A percentile compares a stretch with the other conserved stretches of the same genome.
phyloP scores from a whole-genome alignment of 225 moss, liverwort and hornwort species.

The Lunularia cruciata region DNA sequence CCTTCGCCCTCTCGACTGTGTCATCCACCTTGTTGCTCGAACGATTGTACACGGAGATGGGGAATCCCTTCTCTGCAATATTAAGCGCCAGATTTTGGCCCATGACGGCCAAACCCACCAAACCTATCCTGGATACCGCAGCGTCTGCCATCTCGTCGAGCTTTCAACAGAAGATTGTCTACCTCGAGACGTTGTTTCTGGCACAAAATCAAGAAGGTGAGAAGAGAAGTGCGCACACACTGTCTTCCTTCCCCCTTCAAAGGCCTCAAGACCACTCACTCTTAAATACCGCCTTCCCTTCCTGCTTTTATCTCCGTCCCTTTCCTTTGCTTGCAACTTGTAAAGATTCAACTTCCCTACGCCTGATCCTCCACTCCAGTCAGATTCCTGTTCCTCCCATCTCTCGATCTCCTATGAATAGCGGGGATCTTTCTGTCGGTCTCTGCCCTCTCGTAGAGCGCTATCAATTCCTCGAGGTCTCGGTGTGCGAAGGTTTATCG shows the following conservation, averaged over 20 bases:
- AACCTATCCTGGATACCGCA: slow-evolving; percentile 69
- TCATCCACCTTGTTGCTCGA: slow-evolving; percentile 59
- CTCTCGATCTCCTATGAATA: not conserved
- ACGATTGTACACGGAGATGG: slow-evolving; percentile 89
- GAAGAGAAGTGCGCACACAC: slow-evolving; percentile 1
- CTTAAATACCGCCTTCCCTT: not conserved
- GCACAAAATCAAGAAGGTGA: slow-evolving; percentile 10
- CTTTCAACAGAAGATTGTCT: not conserved
- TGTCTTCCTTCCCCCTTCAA: not conserved
- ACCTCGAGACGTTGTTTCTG: not conserved
- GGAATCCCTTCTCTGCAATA: slow-evolving; percentile 93
- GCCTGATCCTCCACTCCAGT: slow-evolving; percentile 11
- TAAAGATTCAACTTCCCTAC: not conserved
- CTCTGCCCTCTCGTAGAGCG: not conserved
- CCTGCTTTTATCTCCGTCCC: slow-evolving; percentile 12
- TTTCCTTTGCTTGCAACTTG: not conserved
- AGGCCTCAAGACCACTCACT: not conserved
- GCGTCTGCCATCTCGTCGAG: slow-evolving; percentile 64
- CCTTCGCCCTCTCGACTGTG: slow-evolving; percentile 59
- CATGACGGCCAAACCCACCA: slow-evolving; percentile 93
- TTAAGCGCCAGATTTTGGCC: slow-evolving; percentile 88
- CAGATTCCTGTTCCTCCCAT: not conserved
- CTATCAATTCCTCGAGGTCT: not conserved
- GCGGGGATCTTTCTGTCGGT: not conserved
- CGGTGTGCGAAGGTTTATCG: not conserved